These are phyloP conservation scores for Sporothrix phasma DNA, from an alignment of 2,329 filamentous ascomycete genomes.

Conservation along the genomic window DNA sequence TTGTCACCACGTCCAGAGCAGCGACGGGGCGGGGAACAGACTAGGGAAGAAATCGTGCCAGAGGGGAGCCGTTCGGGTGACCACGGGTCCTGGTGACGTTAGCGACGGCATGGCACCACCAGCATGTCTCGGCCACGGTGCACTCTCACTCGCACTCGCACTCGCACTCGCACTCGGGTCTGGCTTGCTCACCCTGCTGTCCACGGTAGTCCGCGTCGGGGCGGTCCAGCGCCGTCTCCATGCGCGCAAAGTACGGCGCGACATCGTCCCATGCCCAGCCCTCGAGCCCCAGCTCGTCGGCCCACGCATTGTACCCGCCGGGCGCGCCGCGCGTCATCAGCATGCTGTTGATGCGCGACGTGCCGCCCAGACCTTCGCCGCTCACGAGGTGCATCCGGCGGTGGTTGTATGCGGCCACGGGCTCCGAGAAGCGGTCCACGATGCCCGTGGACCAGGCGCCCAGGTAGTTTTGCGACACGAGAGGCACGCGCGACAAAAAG, in stretches of 20 bases:
- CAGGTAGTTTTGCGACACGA: constrained; percentile 23
- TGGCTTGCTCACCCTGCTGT: constrained; percentile 19
- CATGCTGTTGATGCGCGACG: constrained; percentile 26
- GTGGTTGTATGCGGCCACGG: constrained; percentile 20
- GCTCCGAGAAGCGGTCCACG: constrained; percentile 22
- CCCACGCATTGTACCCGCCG: constrained; percentile 25
- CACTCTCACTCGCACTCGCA: too few relatives aligned
- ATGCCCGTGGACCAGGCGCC: constrained; percentile 22
- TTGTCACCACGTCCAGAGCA: too few relatives aligned
- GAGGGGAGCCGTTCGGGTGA: constrained; percentile 14
- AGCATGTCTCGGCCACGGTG: too few relatives aligned
- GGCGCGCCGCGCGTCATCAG: constrained; percentile 26
- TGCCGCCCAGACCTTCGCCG: constrained; percentile 27
- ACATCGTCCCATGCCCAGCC: constrained; percentile 28
- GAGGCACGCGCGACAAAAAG: constrained; percentile 24
- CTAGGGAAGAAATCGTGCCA: constrained; percentile 18
- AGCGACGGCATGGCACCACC: too few relatives aligned
- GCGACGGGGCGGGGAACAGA: background rate
- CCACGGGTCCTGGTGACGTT: constrained; percentile 16
- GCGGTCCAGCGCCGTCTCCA: constrained; percentile 22
- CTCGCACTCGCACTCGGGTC: too few relatives aligned
- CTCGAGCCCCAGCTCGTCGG: constrained; percentile 22
- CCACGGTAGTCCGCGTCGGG: constrained; percentile 20
- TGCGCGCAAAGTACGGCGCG: constrained; percentile 26
- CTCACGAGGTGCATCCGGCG: constrained; percentile 20